A percentile compares a stretch with the other conserved stretches of the same genome.
These are phyloP conservation scores for Beauveria sp. DNA, from an alignment of 2,329 filamentous ascomycete species.

Conservation along the genomic window DNA sequence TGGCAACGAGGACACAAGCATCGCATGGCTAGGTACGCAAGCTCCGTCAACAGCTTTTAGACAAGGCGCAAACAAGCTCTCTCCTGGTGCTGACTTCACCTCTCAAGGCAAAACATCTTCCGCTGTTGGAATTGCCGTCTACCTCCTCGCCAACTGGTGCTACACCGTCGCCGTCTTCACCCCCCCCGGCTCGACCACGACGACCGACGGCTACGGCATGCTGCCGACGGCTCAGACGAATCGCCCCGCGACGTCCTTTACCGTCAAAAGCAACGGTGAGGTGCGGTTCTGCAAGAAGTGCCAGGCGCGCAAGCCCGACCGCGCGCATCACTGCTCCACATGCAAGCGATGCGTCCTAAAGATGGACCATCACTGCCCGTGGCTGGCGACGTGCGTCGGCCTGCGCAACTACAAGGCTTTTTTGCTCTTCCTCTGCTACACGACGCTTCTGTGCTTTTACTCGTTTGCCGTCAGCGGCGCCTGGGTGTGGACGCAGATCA, in stretches of 20 bases:
- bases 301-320: slow-evolving; percentile 87
- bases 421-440: slow-evolving; percentile 84
- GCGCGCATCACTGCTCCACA: slow-evolving; percentile 92
- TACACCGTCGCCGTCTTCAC: slow-evolving; percentile 95
- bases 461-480: slow-evolving; percentile 67
- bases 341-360: slow-evolving; percentile 93
- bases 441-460: slow-evolving; percentile 75
- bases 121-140: slow-evolving; percentile 61
- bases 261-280: slow-evolving; percentile 85
- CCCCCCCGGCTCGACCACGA: slow-evolving; percentile 66
- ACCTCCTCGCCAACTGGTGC: slow-evolving; percentile 72
- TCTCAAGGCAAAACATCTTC: slow-evolving; percentile 48
- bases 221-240: slow-evolving; percentile 57
- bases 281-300: slow-evolving; percentile 96
- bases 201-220: slow-evolving; percentile 64
- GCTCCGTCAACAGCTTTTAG: background rate
- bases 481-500: slow-evolving; percentile 82
- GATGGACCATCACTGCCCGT: slow-evolving; percentile 99
- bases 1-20: slow-evolving; percentile 48
- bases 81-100: background rate
- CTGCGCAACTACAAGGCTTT: slow-evolving; percentile 95
- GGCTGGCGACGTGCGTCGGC: slow-evolving; percentile 93
- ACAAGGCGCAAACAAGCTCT: background rate
- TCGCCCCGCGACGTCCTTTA: slow-evolving; percentile 60
- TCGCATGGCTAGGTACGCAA: slow-evolving; percentile 49